Conservation (phyloP, 257 asterid genomes). For the Fraxinus quadrangulata region DNA sequence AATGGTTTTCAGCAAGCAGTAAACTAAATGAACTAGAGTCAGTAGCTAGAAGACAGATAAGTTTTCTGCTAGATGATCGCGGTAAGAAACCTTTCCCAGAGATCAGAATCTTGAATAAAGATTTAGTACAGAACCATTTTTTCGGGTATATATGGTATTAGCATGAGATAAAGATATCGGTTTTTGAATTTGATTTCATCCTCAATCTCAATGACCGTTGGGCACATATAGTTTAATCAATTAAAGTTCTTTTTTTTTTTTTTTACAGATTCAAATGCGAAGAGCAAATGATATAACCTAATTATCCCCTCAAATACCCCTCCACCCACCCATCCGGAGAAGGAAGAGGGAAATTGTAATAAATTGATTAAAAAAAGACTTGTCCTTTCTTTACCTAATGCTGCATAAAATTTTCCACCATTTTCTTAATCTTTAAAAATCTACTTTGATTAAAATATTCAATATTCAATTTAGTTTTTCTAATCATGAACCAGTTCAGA, state of each 20-base stretch:
- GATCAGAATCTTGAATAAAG: no score
- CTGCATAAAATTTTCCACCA: not conserved
- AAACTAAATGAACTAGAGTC: no score
- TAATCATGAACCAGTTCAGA: not conserved
- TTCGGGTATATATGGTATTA: no score
- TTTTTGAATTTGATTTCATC: no score
- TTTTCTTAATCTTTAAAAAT: not conserved
- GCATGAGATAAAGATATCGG: no score
- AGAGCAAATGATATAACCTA: not conserved
- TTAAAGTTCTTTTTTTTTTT: not conserved
- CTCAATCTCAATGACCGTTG: no score
- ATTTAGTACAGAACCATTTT: no score
- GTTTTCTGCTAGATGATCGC: no score
- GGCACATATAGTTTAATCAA: not conserved
- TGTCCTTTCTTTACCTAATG: not conserved
- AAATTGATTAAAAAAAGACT: not conserved
- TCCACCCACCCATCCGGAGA: not conserved
- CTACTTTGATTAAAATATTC: not conserved
- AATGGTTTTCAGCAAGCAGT: no score
- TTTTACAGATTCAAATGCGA: not conserved
- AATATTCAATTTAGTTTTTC: not conserved
- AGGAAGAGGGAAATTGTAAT: not conserved
- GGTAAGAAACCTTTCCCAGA: no score
- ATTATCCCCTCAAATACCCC: not conserved
- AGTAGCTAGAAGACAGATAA: no score